Base-by-base conservation (phyloP, 2,329 filamentous ascomycete genomes). In the Chalaropsis thielavioides region DNA sequence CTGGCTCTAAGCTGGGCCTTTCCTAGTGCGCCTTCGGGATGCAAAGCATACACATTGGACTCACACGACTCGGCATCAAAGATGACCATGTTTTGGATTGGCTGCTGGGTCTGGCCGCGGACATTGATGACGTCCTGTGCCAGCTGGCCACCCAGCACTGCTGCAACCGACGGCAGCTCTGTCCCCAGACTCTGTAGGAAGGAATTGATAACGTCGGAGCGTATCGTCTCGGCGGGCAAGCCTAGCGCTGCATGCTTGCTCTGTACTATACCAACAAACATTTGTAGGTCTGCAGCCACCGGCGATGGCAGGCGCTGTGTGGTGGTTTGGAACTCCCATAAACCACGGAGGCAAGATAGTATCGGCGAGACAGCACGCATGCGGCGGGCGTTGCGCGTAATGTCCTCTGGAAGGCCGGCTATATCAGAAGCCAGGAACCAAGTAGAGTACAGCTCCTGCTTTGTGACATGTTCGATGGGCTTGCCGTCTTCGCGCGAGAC, bases 41-140 rank as follows among this genome's bases (percentile, higher is more conserved):
- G 90, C 51, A 97, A 78, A 1, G 90, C 82, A 73, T 94, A 96
- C 69, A 94, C 85, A 1, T 85, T 85, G 0, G 88, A 89, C 69
- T 89, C 83, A 75, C 89, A 88, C 58, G 81, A 82, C 70, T 90
- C 88, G 15, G 92, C 92, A 73, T 97, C 91, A 71, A 97, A 96
- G 22, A 97, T 79, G 61, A 96, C 82, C 73, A 96, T 84, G 74
- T 99, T 99, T 76, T 99, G 94, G 51, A 99, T 88, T 0, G 94
- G 94, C 74, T 96, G 94, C 76, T 97, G 91, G 49, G 88, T 85
- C 73, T 89, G 85, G 61, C 92, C 90, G 5, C 97, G 82, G 40
- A 96, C 92, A 71, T 97, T 97, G 76, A 99, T 97, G 62, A 96
- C 91, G 73, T 99, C 94, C 76, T 99, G 94, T 0, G 92, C 90